phyloP scores from a whole-genome alignment of 257 asterid species.

The Solanum ahanhuiri region DNA sequence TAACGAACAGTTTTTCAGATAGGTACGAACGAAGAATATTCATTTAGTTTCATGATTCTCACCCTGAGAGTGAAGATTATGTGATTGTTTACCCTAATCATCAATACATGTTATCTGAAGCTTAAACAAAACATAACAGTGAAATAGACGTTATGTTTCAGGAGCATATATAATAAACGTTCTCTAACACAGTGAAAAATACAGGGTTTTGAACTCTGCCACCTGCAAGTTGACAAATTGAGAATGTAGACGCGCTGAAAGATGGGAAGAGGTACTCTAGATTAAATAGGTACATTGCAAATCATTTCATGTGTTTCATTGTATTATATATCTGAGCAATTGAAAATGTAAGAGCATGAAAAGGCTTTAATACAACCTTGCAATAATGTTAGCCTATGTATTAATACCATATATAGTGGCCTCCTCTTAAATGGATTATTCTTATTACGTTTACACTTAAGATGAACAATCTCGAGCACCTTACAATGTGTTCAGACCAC shows the following conservation, averaged over 20 bases:
- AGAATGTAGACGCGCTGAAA: not conserved
- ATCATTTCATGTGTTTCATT: not conserved
- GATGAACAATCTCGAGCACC: not conserved
- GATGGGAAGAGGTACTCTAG: not conserved
- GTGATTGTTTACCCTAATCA: constrained; percentile 2
- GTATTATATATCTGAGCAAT: not conserved
- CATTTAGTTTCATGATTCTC: not conserved
- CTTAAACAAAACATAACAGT: constrained; percentile 60
- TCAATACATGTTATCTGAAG: constrained; percentile 54
- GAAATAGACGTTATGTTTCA: too few relatives aligned
- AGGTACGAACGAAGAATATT: not conserved
- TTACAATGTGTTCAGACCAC: not conserved
- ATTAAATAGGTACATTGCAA: not conserved
- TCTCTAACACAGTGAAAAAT: constrained; percentile 55
- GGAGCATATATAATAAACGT: too few relatives aligned
- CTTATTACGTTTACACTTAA: not conserved
- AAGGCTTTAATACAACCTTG: not conserved
- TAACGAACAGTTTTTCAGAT: not conserved
- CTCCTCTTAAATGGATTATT: not conserved
- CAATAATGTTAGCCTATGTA: not conserved
- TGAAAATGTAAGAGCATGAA: not conserved
- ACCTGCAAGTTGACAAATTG: constrained; percentile 21
- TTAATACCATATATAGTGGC: not conserved
- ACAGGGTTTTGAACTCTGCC: constrained; percentile 60
- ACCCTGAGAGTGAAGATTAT: not conserved